Evolutionary conservation across 257 asterid genomes (phyloP).

Genomic region (Solanum dulcamara): DNA sequence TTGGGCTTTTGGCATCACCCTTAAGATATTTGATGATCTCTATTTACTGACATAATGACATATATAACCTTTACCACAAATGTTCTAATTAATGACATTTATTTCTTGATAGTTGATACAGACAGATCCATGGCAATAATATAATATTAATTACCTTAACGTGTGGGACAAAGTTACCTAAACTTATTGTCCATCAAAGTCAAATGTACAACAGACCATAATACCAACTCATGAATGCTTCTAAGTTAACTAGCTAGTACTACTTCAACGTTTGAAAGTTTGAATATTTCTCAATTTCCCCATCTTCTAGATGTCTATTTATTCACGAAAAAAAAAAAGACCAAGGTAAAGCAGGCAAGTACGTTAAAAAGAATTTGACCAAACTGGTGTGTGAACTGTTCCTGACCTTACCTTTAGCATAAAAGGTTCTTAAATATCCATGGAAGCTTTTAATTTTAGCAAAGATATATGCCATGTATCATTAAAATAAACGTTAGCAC

Average conservation of each 20-base stretch:
- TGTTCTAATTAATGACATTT: neutral
- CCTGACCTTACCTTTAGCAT: neutral
- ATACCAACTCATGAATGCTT: neutral
- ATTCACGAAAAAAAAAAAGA: neutral
- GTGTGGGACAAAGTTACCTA: neutral
- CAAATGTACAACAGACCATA: neutral
- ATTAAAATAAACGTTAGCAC: neutral
- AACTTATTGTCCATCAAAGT: neutral
- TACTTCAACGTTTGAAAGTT: neutral
- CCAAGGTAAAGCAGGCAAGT: neutral
- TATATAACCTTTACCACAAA: neutral
- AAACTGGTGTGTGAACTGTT: neutral
- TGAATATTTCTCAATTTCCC: neutral
- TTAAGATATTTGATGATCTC: neutral
- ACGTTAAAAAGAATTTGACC: neutral
- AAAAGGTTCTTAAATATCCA: neutral
- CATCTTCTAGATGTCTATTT: neutral
- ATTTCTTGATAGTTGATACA: neutral
- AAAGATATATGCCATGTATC: neutral
- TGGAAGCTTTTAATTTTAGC: neutral
- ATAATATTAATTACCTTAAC: neutral
- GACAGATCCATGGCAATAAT: neutral
- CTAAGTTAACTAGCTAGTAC: neutral
- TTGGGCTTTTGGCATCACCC: neutral
- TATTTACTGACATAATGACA: neutral